These are phyloP conservation scores for Parathielavia hyrcaniae DNA, from an alignment of 495 filamentous ascomycete genomes.

Conservation along the genomic window DNA sequence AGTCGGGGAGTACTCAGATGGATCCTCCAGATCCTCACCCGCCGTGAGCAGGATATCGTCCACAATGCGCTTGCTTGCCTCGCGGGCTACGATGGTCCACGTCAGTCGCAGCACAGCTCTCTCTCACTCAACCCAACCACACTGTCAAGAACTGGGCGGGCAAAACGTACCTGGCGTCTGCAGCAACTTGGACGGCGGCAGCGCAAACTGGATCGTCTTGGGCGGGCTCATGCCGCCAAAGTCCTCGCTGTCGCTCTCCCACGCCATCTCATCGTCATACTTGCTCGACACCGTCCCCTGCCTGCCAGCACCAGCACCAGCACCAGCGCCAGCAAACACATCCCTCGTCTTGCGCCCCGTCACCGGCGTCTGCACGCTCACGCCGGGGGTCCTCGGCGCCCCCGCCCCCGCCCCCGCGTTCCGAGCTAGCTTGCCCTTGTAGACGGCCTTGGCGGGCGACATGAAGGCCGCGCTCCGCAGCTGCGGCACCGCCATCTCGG, in stretches of 20 bases:
- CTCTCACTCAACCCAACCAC: neutral
- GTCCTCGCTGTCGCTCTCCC: slow-evolving; percentile 58
- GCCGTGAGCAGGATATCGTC: slow-evolving; percentile 84
- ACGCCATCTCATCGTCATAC: slow-evolving; percentile 49
- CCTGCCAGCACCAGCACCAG: slow-evolving; percentile 15
- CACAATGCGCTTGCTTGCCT: slow-evolving; percentile 88
- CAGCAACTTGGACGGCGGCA: slow-evolving; percentile 78
- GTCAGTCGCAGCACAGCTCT: slow-evolving; percentile 7
- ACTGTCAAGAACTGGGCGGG: neutral
- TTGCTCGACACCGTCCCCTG: slow-evolving; percentile 30
- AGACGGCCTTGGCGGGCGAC: slow-evolving; percentile 50
- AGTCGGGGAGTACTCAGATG: slow-evolving; percentile 62
- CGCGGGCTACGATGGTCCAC: slow-evolving; percentile 55
- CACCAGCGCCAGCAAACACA: slow-evolving; percentile 30
- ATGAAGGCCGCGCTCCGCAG: slow-evolving; percentile 81
- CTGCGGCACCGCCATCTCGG: slow-evolving; percentile 71
- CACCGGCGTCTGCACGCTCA: slow-evolving; percentile 69
- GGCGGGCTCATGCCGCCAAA: slow-evolving; percentile 76
- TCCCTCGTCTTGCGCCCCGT: slow-evolving; percentile 41
- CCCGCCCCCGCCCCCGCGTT: slow-evolving; percentile 12
- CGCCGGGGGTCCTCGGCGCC: slow-evolving; percentile 59
- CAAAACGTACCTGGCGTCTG: slow-evolving; percentile 72
- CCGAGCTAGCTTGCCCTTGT: slow-evolving; percentile 19
- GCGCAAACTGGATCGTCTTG: slow-evolving; percentile 94
- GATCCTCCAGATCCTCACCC: slow-evolving; percentile 56